These are phyloP conservation scores for Agaricus sinodeliciosus DNA, from an alignment of 768 basidiomycete genomes.

Conservation along the genomic window DNA sequence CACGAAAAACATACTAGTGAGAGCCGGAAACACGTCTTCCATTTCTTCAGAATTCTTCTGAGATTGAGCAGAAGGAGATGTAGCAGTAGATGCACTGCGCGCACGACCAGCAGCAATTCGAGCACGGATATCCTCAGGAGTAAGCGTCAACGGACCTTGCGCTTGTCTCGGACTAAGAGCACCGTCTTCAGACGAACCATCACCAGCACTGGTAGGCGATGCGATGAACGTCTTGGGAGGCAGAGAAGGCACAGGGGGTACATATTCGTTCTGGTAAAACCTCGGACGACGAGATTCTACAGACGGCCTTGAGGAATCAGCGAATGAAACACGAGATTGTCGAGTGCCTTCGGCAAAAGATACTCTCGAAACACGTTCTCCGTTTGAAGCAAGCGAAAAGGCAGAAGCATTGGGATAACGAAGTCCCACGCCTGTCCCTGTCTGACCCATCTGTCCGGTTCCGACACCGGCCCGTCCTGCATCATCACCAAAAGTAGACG, in stretches of 20 bases:
- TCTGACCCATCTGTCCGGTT: conserved; percentile 31
- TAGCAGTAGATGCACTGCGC: conserved; percentile 1
- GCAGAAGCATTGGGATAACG: conserved; percentile 32
- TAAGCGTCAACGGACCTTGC: conserved; percentile 36
- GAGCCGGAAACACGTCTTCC: conserved; percentile 64
- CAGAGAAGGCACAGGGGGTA: conserved; percentile 36
- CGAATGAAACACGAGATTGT: conserved; percentile 31
- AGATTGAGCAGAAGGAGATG: not conserved
- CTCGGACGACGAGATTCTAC: conserved; percentile 30
- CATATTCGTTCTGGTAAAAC: conserved; percentile 33
- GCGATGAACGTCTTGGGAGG: conserved; percentile 14
- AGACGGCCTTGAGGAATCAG: conserved; percentile 34
- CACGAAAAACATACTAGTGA: conserved; percentile 45
- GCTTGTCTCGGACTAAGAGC: conserved; percentile 32
- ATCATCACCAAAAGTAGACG: conserved; percentile 37
- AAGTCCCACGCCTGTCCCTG: conserved; percentile 46
- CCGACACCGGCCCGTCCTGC: conserved; percentile 37
- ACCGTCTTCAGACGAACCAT: conserved; percentile 14
- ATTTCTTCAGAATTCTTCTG: conserved; percentile 17
- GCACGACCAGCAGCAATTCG: conserved; percentile 32
- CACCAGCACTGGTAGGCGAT: conserved; percentile 8
- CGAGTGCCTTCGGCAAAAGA: conserved; percentile 57
- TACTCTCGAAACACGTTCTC: conserved; percentile 47
- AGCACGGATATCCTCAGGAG: conserved; percentile 56
- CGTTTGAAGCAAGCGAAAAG: conserved; percentile 19